These are phyloP conservation scores for Coriolopsis trogii DNA, from an alignment of 1,284 basidiomycete genomes.

Conservation along the genomic window DNA sequence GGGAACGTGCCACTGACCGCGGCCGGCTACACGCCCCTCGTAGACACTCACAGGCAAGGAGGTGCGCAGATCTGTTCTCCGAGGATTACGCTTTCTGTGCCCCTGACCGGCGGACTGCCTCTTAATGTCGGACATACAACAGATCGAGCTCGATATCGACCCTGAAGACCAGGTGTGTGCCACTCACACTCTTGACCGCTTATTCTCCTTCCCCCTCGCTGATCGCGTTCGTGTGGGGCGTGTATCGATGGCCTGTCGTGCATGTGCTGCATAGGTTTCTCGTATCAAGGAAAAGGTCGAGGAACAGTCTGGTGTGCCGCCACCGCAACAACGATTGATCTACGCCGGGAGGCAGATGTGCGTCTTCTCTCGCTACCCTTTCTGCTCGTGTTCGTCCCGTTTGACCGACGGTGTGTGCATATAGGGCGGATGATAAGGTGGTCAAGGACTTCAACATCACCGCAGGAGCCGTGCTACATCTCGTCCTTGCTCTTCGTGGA, in stretches of 20 bases:
- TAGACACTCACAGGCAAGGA: conserved; percentile 94
- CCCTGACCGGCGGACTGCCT: not conserved
- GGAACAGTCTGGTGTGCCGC: conserved; percentile 98
- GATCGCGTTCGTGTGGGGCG: not conserved
- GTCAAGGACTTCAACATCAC: conserved; percentile 82
- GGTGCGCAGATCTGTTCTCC: conserved; percentile 48
- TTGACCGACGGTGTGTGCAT: not conserved
- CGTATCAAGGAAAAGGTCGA: conserved; percentile 99
- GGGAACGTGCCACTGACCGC: conserved; percentile 6
- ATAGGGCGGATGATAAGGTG: conserved; percentile 84
- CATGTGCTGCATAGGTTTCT: conserved; percentile 62
- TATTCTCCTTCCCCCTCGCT: not conserved
- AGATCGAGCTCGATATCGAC: conserved; percentile 98
- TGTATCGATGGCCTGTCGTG: not conserved
- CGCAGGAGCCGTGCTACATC: conserved; percentile 86
- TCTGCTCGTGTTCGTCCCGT: not conserved
- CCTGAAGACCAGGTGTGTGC: conserved; percentile 80
- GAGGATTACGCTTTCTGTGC: not conserved
- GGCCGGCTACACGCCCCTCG: conserved; percentile 16
- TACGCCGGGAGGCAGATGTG: conserved; percentile 96
- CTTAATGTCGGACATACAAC: conserved; percentile 8
- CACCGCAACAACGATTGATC: conserved; percentile 95
- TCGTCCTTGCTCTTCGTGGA: conserved; percentile 91
- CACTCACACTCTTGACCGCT: not conserved
- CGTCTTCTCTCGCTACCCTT: conserved; percentile 38